These are phyloP conservation scores for Phaeosphaeriaceae sp. DNA, from an alignment of 2,329 filamentous ascomycete genomes.

Conservation along the genomic window DNA sequence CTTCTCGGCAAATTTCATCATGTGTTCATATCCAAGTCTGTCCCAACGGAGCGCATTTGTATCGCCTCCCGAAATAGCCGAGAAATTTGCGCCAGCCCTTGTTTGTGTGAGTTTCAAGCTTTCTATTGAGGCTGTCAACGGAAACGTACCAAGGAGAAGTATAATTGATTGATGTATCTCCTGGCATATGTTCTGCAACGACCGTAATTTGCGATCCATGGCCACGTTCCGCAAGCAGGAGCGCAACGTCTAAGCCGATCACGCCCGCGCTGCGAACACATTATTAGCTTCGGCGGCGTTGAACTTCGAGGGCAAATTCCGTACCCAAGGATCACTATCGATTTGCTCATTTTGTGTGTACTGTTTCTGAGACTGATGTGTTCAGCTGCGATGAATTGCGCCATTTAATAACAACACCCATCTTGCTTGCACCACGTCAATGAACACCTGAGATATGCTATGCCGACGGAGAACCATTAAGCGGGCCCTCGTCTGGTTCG, in stretches of 20 bases:
- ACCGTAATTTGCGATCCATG: conserved; percentile 18
- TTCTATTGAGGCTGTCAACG: not conserved
- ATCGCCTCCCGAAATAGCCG: conserved; percentile 25
- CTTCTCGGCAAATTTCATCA: conserved; percentile 24
- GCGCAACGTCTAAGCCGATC: conserved; percentile 23
- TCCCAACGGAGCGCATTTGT: conserved; percentile 26
- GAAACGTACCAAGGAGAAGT: conserved; percentile 25
- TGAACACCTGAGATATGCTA: not conserved
- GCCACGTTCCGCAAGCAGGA: conserved; percentile 22
- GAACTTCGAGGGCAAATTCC: not conserved
- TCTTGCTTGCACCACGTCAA: not conserved
- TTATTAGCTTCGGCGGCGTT: not conserved
- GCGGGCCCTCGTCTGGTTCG: no score
- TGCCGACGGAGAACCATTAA: conserved; percentile 8
- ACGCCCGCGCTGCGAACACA: conserved; percentile 21
- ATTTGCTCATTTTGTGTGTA: conserved; percentile 16
- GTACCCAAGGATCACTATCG: conserved; percentile 21
- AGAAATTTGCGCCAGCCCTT: conserved; percentile 27
- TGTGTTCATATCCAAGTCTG: conserved; percentile 18
- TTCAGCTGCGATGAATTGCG: not conserved
- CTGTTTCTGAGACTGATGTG: no score
- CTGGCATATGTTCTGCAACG: conserved; percentile 23
- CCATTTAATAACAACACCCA: not conserved
- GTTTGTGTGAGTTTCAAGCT: not conserved
- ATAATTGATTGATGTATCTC: conserved; percentile 26